These are phyloP conservation scores for Mimosa bimucronata DNA, from an alignment of 306 rosid genomes.

Conservation along the genomic window DNA sequence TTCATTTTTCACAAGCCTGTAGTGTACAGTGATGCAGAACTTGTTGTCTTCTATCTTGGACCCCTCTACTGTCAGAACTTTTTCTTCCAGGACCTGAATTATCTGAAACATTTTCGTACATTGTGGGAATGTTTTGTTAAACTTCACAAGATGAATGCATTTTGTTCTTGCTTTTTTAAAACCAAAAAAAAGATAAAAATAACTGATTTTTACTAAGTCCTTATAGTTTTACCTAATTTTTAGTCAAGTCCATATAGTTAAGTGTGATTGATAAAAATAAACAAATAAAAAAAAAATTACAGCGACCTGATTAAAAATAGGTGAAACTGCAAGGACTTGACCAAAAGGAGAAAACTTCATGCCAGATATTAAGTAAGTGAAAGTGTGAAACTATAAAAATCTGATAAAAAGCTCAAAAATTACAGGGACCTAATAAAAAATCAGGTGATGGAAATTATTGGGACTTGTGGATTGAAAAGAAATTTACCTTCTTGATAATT, in stretches of 20 bases:
- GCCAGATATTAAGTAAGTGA: too few species aligned
- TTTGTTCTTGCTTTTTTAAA: not conserved
- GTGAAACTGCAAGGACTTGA: too few species aligned
- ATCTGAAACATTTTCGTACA: conserved; percentile 39
- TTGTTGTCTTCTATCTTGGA: conserved; percentile 54
- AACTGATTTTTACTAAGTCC: not conserved
- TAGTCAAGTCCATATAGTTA: too few species aligned
- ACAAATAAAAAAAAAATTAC: too few species aligned
- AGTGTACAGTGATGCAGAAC: conserved; percentile 59
- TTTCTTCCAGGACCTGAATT: conserved; percentile 39
- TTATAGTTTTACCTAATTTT: too few species aligned
- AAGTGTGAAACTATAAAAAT: too few species aligned
- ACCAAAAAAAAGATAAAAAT: not conserved
- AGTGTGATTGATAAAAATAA: too few species aligned
- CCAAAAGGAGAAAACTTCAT: too few species aligned
- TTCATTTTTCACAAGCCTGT: conserved; percentile 52
- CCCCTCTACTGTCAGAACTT: conserved; percentile 40
- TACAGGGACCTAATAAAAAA: too few species aligned
- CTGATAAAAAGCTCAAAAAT: too few species aligned
- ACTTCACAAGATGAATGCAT: not conserved
- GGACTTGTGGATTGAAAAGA: not conserved
- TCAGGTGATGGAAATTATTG: too few species aligned
- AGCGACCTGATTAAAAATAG: too few species aligned
- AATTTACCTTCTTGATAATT: conserved; percentile 50
- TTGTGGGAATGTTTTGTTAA: not conserved